Evolutionary conservation across 2,329 filamentous ascomycete genomes (phyloP).

Genomic region (Chalaropsis thielavioides): DNA sequence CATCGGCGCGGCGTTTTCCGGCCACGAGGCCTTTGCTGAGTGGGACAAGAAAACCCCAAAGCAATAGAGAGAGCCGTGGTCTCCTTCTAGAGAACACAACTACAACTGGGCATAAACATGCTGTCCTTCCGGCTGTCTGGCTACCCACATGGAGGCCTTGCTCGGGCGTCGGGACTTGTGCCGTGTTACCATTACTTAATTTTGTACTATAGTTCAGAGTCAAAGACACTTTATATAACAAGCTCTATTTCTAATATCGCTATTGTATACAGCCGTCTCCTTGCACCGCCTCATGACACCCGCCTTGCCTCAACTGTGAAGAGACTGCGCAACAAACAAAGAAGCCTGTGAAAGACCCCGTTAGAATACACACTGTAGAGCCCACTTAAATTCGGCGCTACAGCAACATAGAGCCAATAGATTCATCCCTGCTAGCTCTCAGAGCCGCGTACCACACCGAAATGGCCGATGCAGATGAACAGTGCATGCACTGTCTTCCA

Average conservation of each 20-base stretch:
- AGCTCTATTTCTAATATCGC: neutral
- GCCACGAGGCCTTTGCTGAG: conserved; percentile 40
- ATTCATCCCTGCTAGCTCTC: neutral
- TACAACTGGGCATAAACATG: too few relatives aligned
- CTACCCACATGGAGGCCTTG: neutral
- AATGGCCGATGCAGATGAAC: neutral
- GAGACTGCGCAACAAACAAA: neutral
- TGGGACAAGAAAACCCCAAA: conserved; percentile 37
- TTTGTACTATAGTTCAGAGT: neutral
- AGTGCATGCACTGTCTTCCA: neutral
- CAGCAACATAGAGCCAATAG: neutral
- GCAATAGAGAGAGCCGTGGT: conserved; percentile 12
- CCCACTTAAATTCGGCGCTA: conserved; percentile 3
- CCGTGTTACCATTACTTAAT: neutral
- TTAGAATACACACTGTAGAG: conserved; percentile 6
- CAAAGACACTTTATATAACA: neutral
- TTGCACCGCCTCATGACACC: neutral
- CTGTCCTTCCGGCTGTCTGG: neutral
- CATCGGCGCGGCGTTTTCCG: conserved; percentile 28
- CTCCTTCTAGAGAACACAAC: neutral
- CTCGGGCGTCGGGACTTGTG: neutral
- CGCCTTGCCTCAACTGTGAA: neutral
- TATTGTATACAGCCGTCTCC: neutral
- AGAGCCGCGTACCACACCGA: neutral
- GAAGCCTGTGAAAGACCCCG: neutral